Evolutionary conservation across 371 early-diverging fungal species (phyloP).

Genomic region (Mortierella sp.): DNA sequence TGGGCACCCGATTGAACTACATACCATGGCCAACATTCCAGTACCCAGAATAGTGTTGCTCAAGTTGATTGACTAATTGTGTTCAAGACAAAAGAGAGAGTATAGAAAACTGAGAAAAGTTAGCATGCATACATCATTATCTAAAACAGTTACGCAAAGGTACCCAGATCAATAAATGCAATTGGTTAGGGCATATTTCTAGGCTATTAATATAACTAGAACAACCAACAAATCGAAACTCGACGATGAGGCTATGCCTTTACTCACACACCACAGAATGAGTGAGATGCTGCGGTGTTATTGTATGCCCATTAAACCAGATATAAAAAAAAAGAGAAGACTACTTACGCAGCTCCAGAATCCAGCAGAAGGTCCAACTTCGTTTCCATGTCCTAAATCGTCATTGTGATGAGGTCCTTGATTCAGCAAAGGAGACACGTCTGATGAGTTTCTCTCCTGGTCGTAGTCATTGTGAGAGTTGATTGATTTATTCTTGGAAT

Average conservation of each 20-base stretch:
- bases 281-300: neutral
- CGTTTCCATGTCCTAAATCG: slow-evolving; percentile 49
- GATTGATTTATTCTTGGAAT: neutral
- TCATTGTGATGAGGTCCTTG: slow-evolving; percentile 45
- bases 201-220: slow-evolving; percentile 16
- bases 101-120: neutral
- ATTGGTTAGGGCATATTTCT: neutral
- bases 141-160: neutral
- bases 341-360: slow-evolving; percentile 58
- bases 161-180: neutral
- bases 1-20: neutral
- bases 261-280: neutral
- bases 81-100: slow-evolving; percentile 1
- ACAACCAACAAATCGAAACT: too few relatives aligned
- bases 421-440: slow-evolving; percentile 50
- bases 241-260: neutral
- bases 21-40: slow-evolving; percentile 98
- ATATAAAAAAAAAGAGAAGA: neutral
- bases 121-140: neutral
- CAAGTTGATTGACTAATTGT: slow-evolving; percentile 75
- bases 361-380: slow-evolving; percentile 53
- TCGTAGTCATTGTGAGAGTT: too few relatives aligned
- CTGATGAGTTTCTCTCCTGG: slow-evolving; percentile 28
- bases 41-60: slow-evolving; percentile 95
- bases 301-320: neutral